These are phyloP conservation scores for Isoetes engelmannii DNA, from an alignment of 83 land plant genomes.

Conservation along the genomic window DNA sequence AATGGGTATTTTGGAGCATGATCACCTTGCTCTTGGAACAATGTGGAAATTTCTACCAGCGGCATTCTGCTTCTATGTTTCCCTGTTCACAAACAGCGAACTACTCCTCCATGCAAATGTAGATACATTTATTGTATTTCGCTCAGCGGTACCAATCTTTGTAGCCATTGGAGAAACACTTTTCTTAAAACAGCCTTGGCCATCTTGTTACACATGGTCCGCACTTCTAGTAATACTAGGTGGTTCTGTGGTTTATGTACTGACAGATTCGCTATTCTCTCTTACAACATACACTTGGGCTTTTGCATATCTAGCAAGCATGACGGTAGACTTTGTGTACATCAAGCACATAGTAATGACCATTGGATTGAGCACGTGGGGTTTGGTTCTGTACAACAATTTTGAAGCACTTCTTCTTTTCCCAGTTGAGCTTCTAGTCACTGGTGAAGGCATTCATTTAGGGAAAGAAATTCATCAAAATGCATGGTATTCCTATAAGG, in stretches of 20 bases:
- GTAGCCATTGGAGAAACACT: slow-evolving; percentile 88
- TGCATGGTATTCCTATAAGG: slow-evolving; percentile 58
- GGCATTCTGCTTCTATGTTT: slow-evolving; percentile 74
- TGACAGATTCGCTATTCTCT: slow-evolving; percentile 77
- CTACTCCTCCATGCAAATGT: slow-evolving; percentile 96
- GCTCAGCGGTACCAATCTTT: slow-evolving; percentile 88
- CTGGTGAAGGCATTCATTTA: slow-evolving; percentile 75
- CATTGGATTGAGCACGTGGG: slow-evolving; percentile 87
- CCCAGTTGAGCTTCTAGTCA: slow-evolving; percentile 73
- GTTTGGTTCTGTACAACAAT: slow-evolving; percentile 87
- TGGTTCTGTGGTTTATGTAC: slow-evolving; percentile 76
- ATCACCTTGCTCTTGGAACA: slow-evolving; percentile 42
- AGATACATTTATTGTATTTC: slow-evolving; percentile 90
- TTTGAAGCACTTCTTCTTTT: slow-evolving; percentile 80
- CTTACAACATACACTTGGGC: slow-evolving; percentile 79
- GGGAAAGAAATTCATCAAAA: slow-evolving; percentile 46
- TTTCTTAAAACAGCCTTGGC: slow-evolving; percentile 90
- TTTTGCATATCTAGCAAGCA: slow-evolving; percentile 73
- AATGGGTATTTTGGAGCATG: slow-evolving; percentile 60
- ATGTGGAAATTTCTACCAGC: slow-evolving; percentile 86
- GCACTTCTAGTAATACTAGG: slow-evolving; percentile 72
- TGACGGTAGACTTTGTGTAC: slow-evolving; percentile 93
- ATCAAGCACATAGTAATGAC: slow-evolving; percentile 97
- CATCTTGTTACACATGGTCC: slow-evolving; percentile 63
- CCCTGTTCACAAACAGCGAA: slow-evolving; percentile 91